Evolutionary conservation across 208 protist genomes (phyloP).

Genomic region (Crithidia fasciculata): DNA sequence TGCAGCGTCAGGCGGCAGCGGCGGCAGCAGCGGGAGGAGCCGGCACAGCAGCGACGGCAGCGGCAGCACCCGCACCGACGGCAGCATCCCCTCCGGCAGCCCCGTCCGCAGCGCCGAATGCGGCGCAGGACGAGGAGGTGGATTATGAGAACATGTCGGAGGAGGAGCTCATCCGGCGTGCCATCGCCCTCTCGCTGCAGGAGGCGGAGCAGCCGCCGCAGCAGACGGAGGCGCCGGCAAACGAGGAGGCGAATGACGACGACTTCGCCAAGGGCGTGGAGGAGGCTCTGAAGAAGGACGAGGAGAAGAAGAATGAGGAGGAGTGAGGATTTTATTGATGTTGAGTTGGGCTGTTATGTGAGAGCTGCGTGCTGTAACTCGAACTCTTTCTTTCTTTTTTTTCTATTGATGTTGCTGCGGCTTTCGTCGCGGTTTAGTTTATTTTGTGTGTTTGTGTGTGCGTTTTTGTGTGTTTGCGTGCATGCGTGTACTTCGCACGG

Average conservation of each 20-base stretch:
- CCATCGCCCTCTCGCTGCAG: constrained; percentile 82
- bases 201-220: constrained; percentile 34
- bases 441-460: too few species aligned
- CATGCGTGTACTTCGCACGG: too few species aligned
- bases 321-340: background rate
- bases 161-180: constrained; percentile 84
- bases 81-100: constrained; percentile 5
- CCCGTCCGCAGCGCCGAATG: background rate
- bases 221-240: background rate
- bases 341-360: too few species aligned
- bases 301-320: constrained; percentile 36
- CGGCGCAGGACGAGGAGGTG: constrained; percentile 17
- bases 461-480: too few species aligned
- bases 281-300: constrained; percentile 43
- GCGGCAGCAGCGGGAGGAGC: constrained; percentile 35
- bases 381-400: too few species aligned
- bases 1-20: constrained; percentile 83
- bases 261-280: constrained; percentile 45
- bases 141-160: constrained; percentile 75
- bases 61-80: background rate
- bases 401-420: too few species aligned
- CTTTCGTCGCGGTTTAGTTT: too few species aligned
- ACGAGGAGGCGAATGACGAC: constrained; percentile 42
- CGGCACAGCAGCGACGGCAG: constrained; percentile 10
- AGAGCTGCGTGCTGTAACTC: background rate